phyloP scores from a whole-genome alignment of 768 basidiomycete species.

The Auricularia heimuer region DNA sequence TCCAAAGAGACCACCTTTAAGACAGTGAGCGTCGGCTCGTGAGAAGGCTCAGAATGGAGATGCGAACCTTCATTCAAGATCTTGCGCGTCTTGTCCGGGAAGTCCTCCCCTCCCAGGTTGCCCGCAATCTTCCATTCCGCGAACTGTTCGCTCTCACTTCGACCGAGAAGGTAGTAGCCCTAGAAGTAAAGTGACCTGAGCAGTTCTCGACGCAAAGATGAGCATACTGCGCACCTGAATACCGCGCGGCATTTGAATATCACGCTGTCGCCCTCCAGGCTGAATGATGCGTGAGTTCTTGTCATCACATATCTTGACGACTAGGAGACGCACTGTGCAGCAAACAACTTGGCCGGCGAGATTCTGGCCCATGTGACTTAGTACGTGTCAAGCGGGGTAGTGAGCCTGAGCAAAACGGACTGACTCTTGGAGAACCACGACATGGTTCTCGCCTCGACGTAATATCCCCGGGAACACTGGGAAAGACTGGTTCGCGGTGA shows the following conservation, averaged over 20 bases:
- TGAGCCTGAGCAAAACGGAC: not conserved
- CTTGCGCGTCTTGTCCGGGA: slow-evolving; percentile 21
- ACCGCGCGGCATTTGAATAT: slow-evolving; percentile 17
- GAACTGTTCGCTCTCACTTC: slow-evolving; percentile 11
- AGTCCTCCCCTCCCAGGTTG: slow-evolving; percentile 20
- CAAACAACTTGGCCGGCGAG: not conserved
- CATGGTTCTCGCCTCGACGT: not conserved
- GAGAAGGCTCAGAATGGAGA: not conserved
- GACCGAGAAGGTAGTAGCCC: slow-evolving; percentile 19
- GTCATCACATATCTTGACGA: not conserved
- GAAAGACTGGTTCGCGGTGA: not conserved
- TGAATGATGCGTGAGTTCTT: not conserved
- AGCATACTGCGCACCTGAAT: slow-evolving; percentile 8
- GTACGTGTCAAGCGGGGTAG: too few relatives aligned
- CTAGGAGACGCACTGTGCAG: not conserved
- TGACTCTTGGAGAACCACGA: not conserved
- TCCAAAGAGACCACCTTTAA: slow-evolving; percentile 16
- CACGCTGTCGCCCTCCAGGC: not conserved
- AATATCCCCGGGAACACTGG: not conserved
- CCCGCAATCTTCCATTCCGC: slow-evolving; percentile 18
- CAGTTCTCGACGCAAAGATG: too few relatives aligned
- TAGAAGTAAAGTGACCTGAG: too few relatives aligned
- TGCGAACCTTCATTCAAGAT: slow-evolving; percentile 19
- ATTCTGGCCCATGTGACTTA: not conserved
- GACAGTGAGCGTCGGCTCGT: not conserved